Evolutionary conservation across 441 rosid genomes (phyloP).

Genomic region (Bocquillonia castaneifolia): DNA sequence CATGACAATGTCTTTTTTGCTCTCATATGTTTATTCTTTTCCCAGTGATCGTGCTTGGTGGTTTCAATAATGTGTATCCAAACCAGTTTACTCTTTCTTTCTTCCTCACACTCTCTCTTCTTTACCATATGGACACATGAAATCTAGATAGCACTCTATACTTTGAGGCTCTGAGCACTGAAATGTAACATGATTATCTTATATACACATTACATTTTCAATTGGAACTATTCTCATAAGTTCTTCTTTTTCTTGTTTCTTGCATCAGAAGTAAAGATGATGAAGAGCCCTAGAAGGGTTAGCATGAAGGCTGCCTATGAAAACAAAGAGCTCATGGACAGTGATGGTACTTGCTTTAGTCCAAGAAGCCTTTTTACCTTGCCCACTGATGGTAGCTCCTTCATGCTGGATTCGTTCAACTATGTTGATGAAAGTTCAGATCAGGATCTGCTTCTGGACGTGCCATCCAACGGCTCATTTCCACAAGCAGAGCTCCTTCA

Average conservation of each 20-base stretch:
- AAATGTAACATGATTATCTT: not conserved
- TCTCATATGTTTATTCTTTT: too few species aligned
- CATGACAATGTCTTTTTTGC: not conserved
- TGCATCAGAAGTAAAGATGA: conserved; percentile 48
- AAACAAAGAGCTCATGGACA: conserved; percentile 53
- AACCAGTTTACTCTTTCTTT: too few species aligned
- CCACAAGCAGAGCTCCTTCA: conserved; percentile 90
- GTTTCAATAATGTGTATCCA: too few species aligned
- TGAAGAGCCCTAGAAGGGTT: conserved; percentile 67
- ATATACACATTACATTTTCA: not conserved
- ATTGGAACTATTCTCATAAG: conserved; percentile 16
- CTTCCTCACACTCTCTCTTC: too few species aligned
- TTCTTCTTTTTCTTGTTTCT: conserved; percentile 1
- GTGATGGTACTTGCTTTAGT: conserved; percentile 64
- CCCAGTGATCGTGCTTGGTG: too few species aligned
- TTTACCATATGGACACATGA: not conserved
- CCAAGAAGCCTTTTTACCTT: conserved; percentile 70
- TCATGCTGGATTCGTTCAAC: conserved; percentile 51
- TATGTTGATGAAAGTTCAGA: conserved; percentile 57
- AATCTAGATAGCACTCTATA: not conserved
- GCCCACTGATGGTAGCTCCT: conserved; percentile 61
- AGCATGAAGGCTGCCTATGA: conserved; percentile 46
- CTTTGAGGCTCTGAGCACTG: not conserved
- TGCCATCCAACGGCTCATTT: conserved; percentile 75
- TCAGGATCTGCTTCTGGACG: conserved; percentile 76